Percentiles rank a stretch among this genome's conserved stretches.
Evolutionary conservation across 2,329 filamentous ascomycete species (phyloP).

Genomic region (Cytospora piceicola): DNA sequence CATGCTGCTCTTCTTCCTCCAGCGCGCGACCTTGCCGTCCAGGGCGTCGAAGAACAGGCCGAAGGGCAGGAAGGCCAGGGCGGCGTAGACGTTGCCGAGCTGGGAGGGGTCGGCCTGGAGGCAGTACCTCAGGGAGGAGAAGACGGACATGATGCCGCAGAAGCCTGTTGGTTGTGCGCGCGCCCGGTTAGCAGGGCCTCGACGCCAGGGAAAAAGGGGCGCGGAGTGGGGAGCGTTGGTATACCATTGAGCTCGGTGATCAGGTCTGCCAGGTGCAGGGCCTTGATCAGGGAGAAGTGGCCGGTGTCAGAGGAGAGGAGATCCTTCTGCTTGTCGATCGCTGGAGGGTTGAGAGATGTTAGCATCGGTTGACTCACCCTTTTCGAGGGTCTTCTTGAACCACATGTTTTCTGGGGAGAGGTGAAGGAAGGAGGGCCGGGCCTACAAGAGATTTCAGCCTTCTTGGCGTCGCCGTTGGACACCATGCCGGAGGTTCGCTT

Average conservation of each 20-base stretch:
- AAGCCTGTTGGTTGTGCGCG: slow-evolving; percentile 56
- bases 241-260: slow-evolving; percentile 82
- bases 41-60: slow-evolving; percentile 98
- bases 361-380: not conserved
- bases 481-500: slow-evolving; percentile 25
- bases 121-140: slow-evolving; percentile 93
- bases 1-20: slow-evolving; percentile 94
- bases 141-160: slow-evolving; percentile 92
- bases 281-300: slow-evolving; percentile 71
- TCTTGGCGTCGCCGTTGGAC: slow-evolving; percentile 29
- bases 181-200: slow-evolving; percentile 18
- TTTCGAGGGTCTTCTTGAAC: not conserved
- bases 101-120: slow-evolving; percentile 67
- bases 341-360: slow-evolving; percentile 43
- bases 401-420: slow-evolving; percentile 24
- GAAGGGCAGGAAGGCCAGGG: slow-evolving; percentile 86
- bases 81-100: slow-evolving; percentile 74
- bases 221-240: not conserved
- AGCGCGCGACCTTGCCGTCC: slow-evolving; percentile 94
- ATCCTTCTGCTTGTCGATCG: slow-evolving; percentile 75
- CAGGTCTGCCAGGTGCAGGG: slow-evolving; percentile 79
- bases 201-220: not conserved
- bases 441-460: slow-evolving; percentile 23
- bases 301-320: slow-evolving; percentile 71
- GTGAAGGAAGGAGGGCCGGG: not conserved